Base-by-base conservation (phyloP, 805 yeast species). In the Candida nonsorbophila region DNA sequence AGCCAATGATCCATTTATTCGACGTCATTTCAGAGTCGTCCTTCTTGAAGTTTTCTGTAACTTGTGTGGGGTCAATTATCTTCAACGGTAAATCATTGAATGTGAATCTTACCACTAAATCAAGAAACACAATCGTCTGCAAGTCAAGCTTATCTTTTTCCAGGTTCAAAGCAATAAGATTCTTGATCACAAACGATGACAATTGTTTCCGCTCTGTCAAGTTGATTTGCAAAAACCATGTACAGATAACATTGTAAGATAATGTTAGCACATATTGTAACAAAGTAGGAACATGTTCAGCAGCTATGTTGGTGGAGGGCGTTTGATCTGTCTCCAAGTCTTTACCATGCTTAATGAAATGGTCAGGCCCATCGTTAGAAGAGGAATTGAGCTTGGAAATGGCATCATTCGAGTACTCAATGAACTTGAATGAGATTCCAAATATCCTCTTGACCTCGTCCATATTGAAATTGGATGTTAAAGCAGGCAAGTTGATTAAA, bases 381-480 rank as follows among this genome's bases (percentile, higher is more conserved):
- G 12, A 13, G 28, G 38, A 30, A 38, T 30, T 12, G 34, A 44
- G 28, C 46, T 60, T 40, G 28, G 51, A 40, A 32, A 53, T 47
- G 4, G 40, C 17, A 41, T 82, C 87, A 29, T 70, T 64, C 2
- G 85, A 74, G 45, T 77, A 79, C 45, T 83, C 84, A 31, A 85
- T 80, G 42, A 78, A 80, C 42, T 79, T 79, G 59, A 86, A 83
- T 1, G 87, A 80, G 49, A 86, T 82, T 2, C 84, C 95, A 59
- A 86, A 84, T 3, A 85, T 84, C 26, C 87, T 65, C 44, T 78
- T 80, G 49, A 69, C 81, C 42, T 86, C 95, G 28, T 83, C 92
- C 12, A 69, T 67, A 3, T 84, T 81, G 47, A 85, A 80, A 43
- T 79, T 79, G 1, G 84, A 69, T 1, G 84, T 77, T 33, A 85